Conservation (phyloP, 23 red algal genomes). For the Chondrus crispus region DNA sequence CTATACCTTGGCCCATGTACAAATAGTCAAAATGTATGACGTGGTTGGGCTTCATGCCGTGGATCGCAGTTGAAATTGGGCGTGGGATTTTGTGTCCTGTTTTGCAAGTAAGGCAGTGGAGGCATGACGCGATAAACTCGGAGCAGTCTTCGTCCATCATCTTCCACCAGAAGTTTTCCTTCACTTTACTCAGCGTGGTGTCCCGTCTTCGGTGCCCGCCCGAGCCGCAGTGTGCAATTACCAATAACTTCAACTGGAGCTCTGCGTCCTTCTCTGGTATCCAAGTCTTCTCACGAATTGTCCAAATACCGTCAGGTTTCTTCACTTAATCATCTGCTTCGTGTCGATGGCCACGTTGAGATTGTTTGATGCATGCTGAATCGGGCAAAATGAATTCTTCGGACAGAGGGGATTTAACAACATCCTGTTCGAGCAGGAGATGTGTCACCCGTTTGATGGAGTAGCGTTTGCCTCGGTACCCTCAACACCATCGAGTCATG, state of each 20-base stretch:
- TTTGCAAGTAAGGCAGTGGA: neutral
- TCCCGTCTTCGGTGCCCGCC: conserved; percentile 6
- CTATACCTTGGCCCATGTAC: neutral
- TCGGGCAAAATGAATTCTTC: neutral
- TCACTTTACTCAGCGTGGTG: neutral
- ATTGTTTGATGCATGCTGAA: neutral
- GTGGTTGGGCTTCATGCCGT: conserved; percentile 15
- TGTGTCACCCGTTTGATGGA: neutral
- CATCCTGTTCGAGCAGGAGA: neutral
- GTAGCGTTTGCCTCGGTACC: neutral
- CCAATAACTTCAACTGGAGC: neutral
- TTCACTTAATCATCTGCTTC: neutral
- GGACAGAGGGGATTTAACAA: neutral
- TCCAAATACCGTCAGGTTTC: neutral
- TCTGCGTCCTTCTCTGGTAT: neutral
- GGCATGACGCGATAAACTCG: neutral
- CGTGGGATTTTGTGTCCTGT: neutral
- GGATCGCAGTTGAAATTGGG: neutral
- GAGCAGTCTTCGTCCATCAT: neutral
- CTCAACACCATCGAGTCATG: conserved; percentile 17
- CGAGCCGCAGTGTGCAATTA: neutral
- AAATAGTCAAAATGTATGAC: conserved; percentile 39
- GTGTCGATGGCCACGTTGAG: neutral
- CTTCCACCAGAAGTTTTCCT: neutral
- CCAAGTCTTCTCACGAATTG: neutral